Evolutionary conservation across 768 basidiomycete genomes (phyloP), one percentile per base, ranked within the genome.

Genomic region (Naganishia antarctica): DNA sequence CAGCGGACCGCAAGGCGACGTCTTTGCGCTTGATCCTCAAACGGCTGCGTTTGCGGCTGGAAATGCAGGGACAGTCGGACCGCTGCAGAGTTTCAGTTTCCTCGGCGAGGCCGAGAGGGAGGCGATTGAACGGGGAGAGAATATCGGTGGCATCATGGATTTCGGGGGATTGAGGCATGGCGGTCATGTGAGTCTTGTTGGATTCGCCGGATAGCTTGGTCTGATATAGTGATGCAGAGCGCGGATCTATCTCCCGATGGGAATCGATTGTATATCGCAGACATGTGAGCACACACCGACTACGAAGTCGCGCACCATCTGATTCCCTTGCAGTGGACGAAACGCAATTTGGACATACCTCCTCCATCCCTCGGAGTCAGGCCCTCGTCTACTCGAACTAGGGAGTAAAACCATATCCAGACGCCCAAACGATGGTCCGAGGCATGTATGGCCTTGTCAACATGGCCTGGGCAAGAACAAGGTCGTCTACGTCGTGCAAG

Each of bases 121-220:
- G n/a, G 68, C 64, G 29, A 68, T 40, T 41, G 46, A 46, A n/a
- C 41, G 40, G 2, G 31, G 31, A 1, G 43, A 60, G 57, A 44
- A 64, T 21, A 45, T 25, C 40, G 63, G 63, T 26, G 40, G 29
- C 1, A 41, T 32, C 25, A 34, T 72, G 70, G 73, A 72, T 43
- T 74, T 74, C 57, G 73, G 73, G 13, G 73, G 73, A 16, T 44
- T 74, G 31, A 25, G 73, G 44, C 69, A 74, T 40, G 73, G 73
- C 1, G 66, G 65, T 3, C 73, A 74, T 49, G 63, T 65, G 23
- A 47, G 63, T 65, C 28, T 31, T 15, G 31, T 18, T 49, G 16
- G n/a, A 40, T 51, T 9, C 11, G 9, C 34, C 49, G 3, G 15
- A 13, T 15, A 4, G 15, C 13, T 31, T 15, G 2, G 6, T 7